A percentile compares a stretch with the other conserved stretches of the same genome.
phyloP scores from a whole-genome alignment of 1,139 yeast species.

The Lodderomyces oxycetoniae region DNA sequence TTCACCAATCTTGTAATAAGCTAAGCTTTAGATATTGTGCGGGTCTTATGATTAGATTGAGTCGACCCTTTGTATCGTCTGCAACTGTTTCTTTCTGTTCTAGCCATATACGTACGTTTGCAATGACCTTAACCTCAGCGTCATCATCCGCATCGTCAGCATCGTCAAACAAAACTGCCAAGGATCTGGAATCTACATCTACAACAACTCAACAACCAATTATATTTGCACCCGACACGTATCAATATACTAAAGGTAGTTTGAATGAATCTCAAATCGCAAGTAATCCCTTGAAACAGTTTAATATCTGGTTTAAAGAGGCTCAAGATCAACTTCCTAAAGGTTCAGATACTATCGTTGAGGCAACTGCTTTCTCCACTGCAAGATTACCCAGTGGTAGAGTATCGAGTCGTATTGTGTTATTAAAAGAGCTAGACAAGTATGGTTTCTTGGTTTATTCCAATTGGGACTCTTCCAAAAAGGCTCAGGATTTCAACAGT shows the following conservation, averaged over 20 bases:
- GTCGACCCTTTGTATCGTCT: no score
- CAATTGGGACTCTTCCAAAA: slow-evolving; percentile 86
- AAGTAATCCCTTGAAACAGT: slow-evolving; percentile 67
- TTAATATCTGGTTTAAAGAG: slow-evolving; percentile 78
- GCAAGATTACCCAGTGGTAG: slow-evolving; percentile 85
- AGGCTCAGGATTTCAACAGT: slow-evolving; percentile 60
- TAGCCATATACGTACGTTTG: slow-evolving; percentile 2
- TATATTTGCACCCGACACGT: slow-evolving; percentile 78
- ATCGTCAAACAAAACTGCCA: background rate
- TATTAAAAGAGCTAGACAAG: slow-evolving; percentile 82
- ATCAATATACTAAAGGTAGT: slow-evolving; percentile 73
- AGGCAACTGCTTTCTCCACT: slow-evolving; percentile 76
- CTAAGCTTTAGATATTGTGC: no score
- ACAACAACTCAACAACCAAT: slow-evolving; percentile 23
- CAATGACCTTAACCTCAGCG: slow-evolving; percentile 5
- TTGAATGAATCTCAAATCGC: slow-evolving; percentile 53
- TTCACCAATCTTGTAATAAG: no score
- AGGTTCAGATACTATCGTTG: slow-evolving; percentile 55
- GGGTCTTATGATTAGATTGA: no score
- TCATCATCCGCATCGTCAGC: slow-evolving; percentile 6
- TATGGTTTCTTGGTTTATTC: slow-evolving; percentile 87
- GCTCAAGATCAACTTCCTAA: slow-evolving; percentile 50
- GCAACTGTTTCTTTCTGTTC: no score
- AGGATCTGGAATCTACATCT: slow-evolving; percentile 13
- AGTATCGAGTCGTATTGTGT: slow-evolving; percentile 75